Conservation (phyloP, 2,329 filamentous ascomycete species). For the Colletotrichum orchidophilum region DNA sequence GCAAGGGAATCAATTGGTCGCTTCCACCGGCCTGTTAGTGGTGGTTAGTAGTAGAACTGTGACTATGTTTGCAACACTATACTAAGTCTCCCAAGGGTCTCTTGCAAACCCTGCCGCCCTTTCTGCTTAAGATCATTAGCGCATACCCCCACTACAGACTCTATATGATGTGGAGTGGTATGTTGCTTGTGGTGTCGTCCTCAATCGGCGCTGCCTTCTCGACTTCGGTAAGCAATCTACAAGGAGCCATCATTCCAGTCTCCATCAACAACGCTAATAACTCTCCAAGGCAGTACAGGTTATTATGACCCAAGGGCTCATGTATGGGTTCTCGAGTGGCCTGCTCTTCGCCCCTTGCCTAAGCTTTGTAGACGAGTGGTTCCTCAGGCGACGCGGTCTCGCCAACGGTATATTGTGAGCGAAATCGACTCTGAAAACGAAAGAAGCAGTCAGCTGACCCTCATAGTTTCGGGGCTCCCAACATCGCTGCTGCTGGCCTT, state of each 20-base stretch:
- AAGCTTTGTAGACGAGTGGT: constrained; percentile 52
- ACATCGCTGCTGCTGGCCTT: constrained; percentile 5
- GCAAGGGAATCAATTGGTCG: constrained; percentile 7
- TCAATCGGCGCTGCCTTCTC: constrained; percentile 13
- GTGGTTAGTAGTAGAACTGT: neutral
- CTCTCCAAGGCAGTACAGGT: neutral
- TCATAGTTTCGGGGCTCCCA: constrained; percentile 9
- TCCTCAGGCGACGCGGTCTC: constrained; percentile 46
- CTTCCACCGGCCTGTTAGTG: constrained; percentile 8
- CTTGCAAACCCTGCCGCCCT: constrained; percentile 3
- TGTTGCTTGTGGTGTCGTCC: constrained; percentile 4
- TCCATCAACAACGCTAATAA: neutral
- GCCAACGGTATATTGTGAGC: constrained; percentile 47
- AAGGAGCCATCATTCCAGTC: neutral
- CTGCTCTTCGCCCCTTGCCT: constrained; percentile 50
- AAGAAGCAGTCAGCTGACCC: neutral
- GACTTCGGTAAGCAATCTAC: neutral
- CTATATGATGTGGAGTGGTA: constrained; percentile 15
- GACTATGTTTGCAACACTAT: fast-evolving
- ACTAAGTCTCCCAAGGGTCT: neutral
- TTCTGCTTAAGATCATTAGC: constrained; percentile 2
- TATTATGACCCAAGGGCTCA: constrained; percentile 9
- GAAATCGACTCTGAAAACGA: fast-evolving
- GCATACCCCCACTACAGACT: neutral
- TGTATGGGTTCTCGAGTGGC: constrained; percentile 35